A percentile compares a stretch with the other conserved stretches of the same genome.
phyloP scores from a whole-genome alignment of 257 asterid genomes.

The Solanum piurae region DNA sequence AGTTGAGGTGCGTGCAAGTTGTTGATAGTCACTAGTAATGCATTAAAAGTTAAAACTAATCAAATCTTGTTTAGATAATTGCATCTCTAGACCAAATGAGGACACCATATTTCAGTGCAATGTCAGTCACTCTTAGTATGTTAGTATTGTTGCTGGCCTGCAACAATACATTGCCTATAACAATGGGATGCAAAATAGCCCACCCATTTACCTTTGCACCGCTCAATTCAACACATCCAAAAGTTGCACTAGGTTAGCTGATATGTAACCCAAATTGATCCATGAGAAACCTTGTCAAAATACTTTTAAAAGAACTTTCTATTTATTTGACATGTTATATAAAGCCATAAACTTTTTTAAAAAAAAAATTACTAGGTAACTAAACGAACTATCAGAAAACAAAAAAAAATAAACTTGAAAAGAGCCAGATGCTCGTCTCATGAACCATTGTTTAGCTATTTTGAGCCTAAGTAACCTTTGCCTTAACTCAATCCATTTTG shows the following conservation, averaged over 20 bases:
- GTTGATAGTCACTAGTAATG: background rate
- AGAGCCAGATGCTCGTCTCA: background rate
- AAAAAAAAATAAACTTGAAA: background rate
- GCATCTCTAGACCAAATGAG: background rate
- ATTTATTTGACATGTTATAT: background rate
- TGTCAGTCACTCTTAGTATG: background rate
- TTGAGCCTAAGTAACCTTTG: background rate
- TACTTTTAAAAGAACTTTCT: background rate
- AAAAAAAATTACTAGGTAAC: background rate
- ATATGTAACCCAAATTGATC: background rate
- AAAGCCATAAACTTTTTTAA: background rate
- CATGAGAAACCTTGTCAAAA: background rate
- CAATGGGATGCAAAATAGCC: background rate
- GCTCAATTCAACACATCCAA: background rate
- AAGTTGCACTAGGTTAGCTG: background rate
- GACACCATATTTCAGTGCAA: background rate
- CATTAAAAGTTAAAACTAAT: background rate
- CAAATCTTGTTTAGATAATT: background rate
- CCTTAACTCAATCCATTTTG: background rate
- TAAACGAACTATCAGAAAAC: background rate
- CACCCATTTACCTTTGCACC: background rate
- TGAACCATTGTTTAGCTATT: background rate
- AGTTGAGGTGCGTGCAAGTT: background rate
- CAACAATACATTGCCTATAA: background rate
- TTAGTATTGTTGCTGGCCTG: background rate